A percentile compares a stretch with the other conserved stretches of the same genome.
These are phyloP conservation scores for Lojkania enalia DNA, from an alignment of 2,329 filamentous ascomycete species.

Conservation along the genomic window DNA sequence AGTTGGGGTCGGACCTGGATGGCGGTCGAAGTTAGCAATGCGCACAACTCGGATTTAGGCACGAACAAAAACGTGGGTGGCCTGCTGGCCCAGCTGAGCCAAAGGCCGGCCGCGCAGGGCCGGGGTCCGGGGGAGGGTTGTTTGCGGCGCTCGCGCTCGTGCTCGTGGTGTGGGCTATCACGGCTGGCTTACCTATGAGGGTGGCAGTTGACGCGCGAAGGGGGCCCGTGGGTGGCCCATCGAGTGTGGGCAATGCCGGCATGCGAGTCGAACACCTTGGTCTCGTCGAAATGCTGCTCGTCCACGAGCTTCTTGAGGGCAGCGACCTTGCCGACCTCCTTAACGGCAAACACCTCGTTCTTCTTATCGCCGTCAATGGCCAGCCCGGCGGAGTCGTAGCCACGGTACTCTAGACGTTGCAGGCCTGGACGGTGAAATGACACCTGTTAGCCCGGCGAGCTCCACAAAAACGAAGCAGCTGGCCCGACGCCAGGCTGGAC, in stretches of 20 bases:
- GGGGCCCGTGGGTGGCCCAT: conserved; percentile 97
- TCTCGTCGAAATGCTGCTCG: conserved; percentile 78
- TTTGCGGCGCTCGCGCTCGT: too few species aligned
- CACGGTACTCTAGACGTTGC: conserved; percentile 94
- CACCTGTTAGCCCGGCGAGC: conserved; percentile 29
- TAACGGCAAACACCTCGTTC: conserved; percentile 95
- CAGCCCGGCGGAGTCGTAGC: conserved; percentile 96
- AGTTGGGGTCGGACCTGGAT: conserved; percentile 81
- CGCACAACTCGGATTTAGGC: conserved; percentile 7
- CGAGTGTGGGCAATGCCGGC: conserved; percentile 98
- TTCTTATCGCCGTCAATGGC: conserved; percentile 98
- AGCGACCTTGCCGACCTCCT: conserved; percentile 98
- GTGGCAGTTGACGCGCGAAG: conserved; percentile 95
- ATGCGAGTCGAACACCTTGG: conserved; percentile 96
- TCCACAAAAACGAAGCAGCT: conserved; percentile 6
- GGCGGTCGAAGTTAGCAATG: conserved; percentile 22
- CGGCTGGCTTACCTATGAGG: conserved; percentile 86
- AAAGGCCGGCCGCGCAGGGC: conserved; percentile 16
- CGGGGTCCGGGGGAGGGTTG: background rate
- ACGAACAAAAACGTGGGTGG: background rate
- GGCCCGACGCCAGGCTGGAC: conserved; percentile 11
- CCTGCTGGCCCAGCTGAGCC: too few species aligned
- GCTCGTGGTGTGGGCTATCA: too few species aligned
- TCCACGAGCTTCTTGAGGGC: conserved; percentile 94
- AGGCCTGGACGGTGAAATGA: conserved; percentile 66